Evolutionary conservation across 2,329 filamentous ascomycete species (phyloP).

Genomic region (Lasiodiplodia sp.): DNA sequence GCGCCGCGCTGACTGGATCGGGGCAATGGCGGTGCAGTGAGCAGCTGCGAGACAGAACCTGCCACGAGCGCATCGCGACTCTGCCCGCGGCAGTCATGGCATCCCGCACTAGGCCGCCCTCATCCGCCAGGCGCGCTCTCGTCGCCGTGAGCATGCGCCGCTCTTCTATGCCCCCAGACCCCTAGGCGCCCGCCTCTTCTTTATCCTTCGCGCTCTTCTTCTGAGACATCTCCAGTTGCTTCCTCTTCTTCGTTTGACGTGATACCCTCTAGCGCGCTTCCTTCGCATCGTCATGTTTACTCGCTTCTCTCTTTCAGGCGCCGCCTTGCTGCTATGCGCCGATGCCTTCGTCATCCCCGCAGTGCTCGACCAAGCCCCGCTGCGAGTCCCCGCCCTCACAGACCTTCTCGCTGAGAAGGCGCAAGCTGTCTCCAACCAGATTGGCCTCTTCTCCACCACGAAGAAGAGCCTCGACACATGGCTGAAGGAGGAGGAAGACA

Average conservation of each 20-base stretch:
- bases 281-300: conserved; percentile 19
- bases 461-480: conserved; percentile 40
- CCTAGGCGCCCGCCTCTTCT: not conserved
- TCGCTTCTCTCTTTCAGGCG: conserved; percentile 19
- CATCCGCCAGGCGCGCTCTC: conserved; percentile 13
- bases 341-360: conserved; percentile 25
- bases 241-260: not conserved
- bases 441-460: not conserved
- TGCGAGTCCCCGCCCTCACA: not conserved
- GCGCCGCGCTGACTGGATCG: conserved; percentile 15
- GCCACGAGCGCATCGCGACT: conserved; percentile 26
- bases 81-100: conserved; percentile 13
- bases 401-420: conserved; percentile 5
- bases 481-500: conserved; percentile 46
- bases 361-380: conserved; percentile 14
- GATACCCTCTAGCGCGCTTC: conserved; percentile 23
- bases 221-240: conserved; percentile 8
- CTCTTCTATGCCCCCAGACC: not conserved
- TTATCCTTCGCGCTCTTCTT: conserved; percentile 3
- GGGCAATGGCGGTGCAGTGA: conserved; percentile 14
- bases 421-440: conserved; percentile 9
- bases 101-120: conserved; percentile 9
- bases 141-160: conserved; percentile 6
- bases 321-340: conserved; percentile 21
- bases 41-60: conserved; percentile 21